Evolutionary conservation across 257 asterid genomes (phyloP), one percentile per base, ranked within the genome.

Genomic region (Fraxinus quadrangulata): DNA sequence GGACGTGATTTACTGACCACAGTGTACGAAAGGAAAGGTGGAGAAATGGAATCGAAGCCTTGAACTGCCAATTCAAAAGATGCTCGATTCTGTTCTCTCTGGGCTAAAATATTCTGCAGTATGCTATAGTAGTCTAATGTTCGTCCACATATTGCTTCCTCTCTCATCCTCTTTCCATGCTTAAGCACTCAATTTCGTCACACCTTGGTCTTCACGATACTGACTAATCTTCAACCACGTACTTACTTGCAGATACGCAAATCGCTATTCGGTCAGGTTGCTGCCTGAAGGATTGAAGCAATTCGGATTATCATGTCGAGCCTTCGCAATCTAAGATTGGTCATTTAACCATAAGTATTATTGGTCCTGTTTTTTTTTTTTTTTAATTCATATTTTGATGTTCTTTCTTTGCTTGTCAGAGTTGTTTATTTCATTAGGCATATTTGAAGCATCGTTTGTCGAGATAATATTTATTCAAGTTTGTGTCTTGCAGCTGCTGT

Each of bases 211-310:
- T 61, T 75, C 68, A 51, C 21, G 33, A 39, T 59, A 69, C 54
- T 31, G 16, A 9, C 63, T 9, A 19, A 14, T 9, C 16, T 67
- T 16, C 54, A 13, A 31, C 45, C 63, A 17, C 39, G 19, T 73
- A 74, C 78, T 33, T 42, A 72, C 71, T 73, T 86, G 88, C 97
- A 94, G 97, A 94, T 94, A 67, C 97, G 97, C 82, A 94, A 88
- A 86, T 84, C 86, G 83, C 91, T 94, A 63, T 91, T 89, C 33
- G 86, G 89, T 72, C 92, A 86, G 85, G 72, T 89, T 81, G 85
- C 88, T 21, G 92, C 79, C 67, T 91, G 85, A 89, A 81, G 83
- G 82, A 47, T 24, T 65, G 78, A 81, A 74, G 3, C 75, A 34
- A 42, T 30, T 42, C 47, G 82, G 71, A 77, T 70, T 76, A 75